Conservation (phyloP, 257 asterid genomes). For the Gentiana straminea region DNA sequence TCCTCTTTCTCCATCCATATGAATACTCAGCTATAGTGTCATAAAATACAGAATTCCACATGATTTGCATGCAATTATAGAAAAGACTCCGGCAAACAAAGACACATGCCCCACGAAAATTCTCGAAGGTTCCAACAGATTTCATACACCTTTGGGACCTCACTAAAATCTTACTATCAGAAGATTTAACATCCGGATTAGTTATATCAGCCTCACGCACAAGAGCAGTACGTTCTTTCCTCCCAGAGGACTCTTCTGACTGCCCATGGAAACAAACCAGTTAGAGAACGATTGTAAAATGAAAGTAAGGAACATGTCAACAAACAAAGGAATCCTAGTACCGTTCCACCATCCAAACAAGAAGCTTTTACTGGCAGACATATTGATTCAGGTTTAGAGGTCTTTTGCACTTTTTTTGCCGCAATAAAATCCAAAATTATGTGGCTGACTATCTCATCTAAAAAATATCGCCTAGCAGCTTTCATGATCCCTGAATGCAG, state of each 20-base stretch:
- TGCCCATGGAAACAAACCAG: slow-evolving; percentile 19
- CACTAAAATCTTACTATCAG: slow-evolving; percentile 15
- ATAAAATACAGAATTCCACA: slow-evolving; percentile 73
- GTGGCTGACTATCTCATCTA: slow-evolving; percentile 74
- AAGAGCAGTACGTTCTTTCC: slow-evolving; percentile 20
- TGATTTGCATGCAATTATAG: slow-evolving; percentile 55
- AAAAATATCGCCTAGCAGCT: slow-evolving; percentile 71
- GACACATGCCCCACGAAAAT: slow-evolving; percentile 45
- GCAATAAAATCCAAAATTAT: slow-evolving; percentile 54
- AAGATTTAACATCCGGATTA: slow-evolving; percentile 18
- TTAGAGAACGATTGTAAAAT: slow-evolving; percentile 1
- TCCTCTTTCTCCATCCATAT: slow-evolving; percentile 73
- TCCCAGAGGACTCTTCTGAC: slow-evolving; percentile 28
- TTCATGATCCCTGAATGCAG: slow-evolving; percentile 74
- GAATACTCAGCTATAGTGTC: slow-evolving; percentile 58
- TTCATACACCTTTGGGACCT: slow-evolving; percentile 36
- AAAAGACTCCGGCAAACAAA: slow-evolving; percentile 41
- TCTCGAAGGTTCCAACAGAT: slow-evolving; percentile 67
- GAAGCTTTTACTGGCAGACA: slow-evolving; percentile 22
- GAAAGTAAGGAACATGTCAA: slow-evolving; percentile 6
- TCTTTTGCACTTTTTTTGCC: slow-evolving; percentile 38
- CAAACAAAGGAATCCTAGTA: slow-evolving; percentile 17
- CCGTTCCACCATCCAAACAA: slow-evolving; percentile 27
- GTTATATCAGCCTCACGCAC: slow-evolving; percentile 29
- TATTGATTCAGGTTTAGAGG: slow-evolving; percentile 25